phyloP scores from a whole-genome alignment of 768 basidiomycete genomes.

The Crepidotus variabilis region DNA sequence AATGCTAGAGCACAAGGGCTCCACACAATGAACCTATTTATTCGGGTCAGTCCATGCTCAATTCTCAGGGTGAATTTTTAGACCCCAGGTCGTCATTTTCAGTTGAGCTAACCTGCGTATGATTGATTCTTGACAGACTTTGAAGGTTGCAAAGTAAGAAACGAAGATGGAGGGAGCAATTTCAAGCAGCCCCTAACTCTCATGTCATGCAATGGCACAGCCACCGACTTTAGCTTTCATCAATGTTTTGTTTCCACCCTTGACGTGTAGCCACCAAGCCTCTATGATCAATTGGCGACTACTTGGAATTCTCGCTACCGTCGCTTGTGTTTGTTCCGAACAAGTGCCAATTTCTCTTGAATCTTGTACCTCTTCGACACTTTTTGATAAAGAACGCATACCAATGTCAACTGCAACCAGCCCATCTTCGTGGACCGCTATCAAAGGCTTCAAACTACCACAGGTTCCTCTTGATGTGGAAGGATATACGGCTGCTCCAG shows the following conservation, averaged over 20 bases:
- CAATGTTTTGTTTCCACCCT: too few relatives aligned
- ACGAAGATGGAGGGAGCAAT: neutral
- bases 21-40: too few relatives aligned
- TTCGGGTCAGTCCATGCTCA: too few relatives aligned
- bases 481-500: conserved; percentile 55
- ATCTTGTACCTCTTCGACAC: neutral
- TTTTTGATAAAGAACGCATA: neutral
- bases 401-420: neutral
- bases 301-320: neutral
- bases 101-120: too few relatives aligned
- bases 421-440: neutral
- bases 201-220: neutral
- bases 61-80: too few relatives aligned
- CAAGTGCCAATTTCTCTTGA: neutral
- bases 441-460: conserved; percentile 12
- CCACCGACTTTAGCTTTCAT: neutral
- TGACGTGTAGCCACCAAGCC: neutral
- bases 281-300: neutral
- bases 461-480: conserved; percentile 55
- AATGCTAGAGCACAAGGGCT: too few relatives aligned
- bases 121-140: too few relatives aligned
- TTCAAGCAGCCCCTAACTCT: neutral
- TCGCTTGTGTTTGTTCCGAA: neutral
- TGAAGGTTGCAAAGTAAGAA: neutral
- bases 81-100: too few relatives aligned